These are phyloP conservation scores for Corylus avellana DNA, from an alignment of 306 rosid species.

Conservation along the genomic window DNA sequence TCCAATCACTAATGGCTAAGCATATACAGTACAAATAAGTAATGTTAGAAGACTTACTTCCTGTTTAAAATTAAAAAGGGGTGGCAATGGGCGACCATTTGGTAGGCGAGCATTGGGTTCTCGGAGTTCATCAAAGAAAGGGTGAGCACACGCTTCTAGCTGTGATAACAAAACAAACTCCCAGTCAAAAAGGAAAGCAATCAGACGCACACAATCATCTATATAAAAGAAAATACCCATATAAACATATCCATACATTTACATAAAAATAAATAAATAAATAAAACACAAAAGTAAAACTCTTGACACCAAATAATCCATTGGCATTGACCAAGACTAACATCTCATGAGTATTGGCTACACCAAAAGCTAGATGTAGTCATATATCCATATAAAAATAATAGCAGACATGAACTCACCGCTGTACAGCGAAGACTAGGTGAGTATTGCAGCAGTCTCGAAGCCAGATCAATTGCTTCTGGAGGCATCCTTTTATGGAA, in stretches of 20 bases:
- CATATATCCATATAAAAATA: neutral
- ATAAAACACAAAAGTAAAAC: neutral
- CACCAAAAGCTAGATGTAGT: constrained; percentile 2
- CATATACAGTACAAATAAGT: neutral
- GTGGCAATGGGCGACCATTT: constrained; percentile 81
- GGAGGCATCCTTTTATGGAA: constrained; percentile 98
- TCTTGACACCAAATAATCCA: neutral
- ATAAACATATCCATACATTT: no score
- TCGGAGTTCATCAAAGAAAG: constrained; percentile 94
- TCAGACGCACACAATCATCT: neutral
- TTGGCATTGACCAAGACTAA: neutral
- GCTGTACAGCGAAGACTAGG: constrained; percentile 97
- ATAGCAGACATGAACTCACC: constrained; percentile 48
- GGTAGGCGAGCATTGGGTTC: constrained; percentile 84
- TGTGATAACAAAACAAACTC: constrained; percentile 42
- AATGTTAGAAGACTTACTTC: constrained; percentile 56
- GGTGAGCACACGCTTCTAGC: constrained; percentile 95
- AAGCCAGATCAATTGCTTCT: constrained; percentile 93
- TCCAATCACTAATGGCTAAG: neutral
- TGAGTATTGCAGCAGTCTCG: constrained; percentile 89
- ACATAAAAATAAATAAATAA: neutral
- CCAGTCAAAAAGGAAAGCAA: constrained; percentile 6
- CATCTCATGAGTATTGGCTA: neutral
- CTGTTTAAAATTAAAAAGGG: constrained; percentile 86
- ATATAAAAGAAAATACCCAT: neutral